phyloP scores from a whole-genome alignment of 495 filamentous ascomycete species.

The Glarea lozoyensis region DNA sequence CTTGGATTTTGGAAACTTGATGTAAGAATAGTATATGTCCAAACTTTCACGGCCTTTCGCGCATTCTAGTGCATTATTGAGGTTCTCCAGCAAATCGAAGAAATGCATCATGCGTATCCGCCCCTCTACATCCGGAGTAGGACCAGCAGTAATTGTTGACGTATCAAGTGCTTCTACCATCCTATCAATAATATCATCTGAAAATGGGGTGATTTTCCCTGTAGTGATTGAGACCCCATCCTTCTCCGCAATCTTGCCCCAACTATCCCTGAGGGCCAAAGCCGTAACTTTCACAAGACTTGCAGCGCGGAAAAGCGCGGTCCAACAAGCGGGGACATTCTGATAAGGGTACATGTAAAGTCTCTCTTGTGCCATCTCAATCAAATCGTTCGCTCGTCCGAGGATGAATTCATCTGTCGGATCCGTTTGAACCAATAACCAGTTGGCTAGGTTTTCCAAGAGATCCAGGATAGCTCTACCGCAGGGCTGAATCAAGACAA shows the following conservation, averaged over 20 bases:
- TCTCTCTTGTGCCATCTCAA: slow-evolving; percentile 39
- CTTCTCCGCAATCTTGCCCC: slow-evolving; percentile 7
- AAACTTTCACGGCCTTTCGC: slow-evolving; percentile 22
- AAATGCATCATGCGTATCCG: too few species aligned
- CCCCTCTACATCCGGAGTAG: too few species aligned
- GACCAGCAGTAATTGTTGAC: slow-evolving; percentile 75
- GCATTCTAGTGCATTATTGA: too few species aligned
- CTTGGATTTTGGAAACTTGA: slow-evolving; percentile 1
- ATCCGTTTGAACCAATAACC: not conserved
- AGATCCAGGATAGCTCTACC: not conserved
- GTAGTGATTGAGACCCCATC: slow-evolving; percentile 3
- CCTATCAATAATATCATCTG: slow-evolving; percentile 8
- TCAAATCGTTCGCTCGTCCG: slow-evolving; percentile 35
- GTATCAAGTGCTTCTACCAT: slow-evolving; percentile 57
- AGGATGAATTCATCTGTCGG: slow-evolving; percentile 13
- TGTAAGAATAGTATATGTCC: slow-evolving; percentile 8
- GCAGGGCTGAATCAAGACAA: slow-evolving; percentile 1
- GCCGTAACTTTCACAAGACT: slow-evolving; percentile 53
- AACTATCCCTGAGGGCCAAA: slow-evolving; percentile 20
- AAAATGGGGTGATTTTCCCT: not conserved
- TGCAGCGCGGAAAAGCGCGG: slow-evolving; percentile 69
- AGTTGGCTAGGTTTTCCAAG: not conserved
- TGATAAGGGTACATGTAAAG: slow-evolving; percentile 70
- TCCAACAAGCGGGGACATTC: slow-evolving; percentile 67
- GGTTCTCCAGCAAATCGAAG: too few species aligned